Percentiles rank a stretch among this genome's conserved stretches.
These are phyloP conservation scores for Tilletia caries DNA, from an alignment of 1,284 basidiomycete genomes.

Conservation along the genomic window DNA sequence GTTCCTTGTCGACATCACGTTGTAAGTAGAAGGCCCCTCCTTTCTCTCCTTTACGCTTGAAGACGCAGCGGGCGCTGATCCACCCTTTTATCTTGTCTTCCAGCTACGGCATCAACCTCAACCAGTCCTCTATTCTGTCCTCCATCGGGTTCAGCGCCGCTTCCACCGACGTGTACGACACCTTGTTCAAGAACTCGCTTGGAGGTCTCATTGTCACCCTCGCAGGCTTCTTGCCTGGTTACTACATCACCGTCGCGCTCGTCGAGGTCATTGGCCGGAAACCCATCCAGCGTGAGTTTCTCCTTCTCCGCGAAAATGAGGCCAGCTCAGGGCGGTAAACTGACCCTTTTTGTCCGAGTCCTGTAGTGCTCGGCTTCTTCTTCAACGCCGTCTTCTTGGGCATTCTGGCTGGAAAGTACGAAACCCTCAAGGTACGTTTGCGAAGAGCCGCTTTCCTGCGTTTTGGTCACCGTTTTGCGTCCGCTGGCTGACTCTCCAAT, in stretches of 20 bases:
- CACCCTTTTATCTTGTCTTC: no score
- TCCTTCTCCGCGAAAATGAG: background rate
- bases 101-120: constrained; percentile 70
- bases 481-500: no score
- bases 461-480: no score
- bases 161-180: constrained; percentile 38
- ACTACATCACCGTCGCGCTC: constrained; percentile 46
- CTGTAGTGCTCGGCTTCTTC: constrained; percentile 43
- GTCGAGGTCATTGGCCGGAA: constrained; percentile 49
- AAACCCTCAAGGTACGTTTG: constrained; percentile 25
- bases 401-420: constrained; percentile 49
- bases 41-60: no score
- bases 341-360: background rate
- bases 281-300: constrained; percentile 39
- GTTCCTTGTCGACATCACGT: constrained; percentile 64
- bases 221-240: constrained; percentile 51
- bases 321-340: background rate
- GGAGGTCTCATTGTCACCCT: constrained; percentile 52
- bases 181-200: constrained; percentile 61
- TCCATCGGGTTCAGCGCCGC: constrained; percentile 63
- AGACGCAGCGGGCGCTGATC: no score
- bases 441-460: background rate
- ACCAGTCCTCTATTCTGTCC: constrained; percentile 68
- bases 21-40: no score
- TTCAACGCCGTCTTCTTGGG: constrained; percentile 50